These are phyloP conservation scores for Neurospora sp. DNA, from an alignment of 495 filamentous ascomycete species.

Conservation along the genomic window DNA sequence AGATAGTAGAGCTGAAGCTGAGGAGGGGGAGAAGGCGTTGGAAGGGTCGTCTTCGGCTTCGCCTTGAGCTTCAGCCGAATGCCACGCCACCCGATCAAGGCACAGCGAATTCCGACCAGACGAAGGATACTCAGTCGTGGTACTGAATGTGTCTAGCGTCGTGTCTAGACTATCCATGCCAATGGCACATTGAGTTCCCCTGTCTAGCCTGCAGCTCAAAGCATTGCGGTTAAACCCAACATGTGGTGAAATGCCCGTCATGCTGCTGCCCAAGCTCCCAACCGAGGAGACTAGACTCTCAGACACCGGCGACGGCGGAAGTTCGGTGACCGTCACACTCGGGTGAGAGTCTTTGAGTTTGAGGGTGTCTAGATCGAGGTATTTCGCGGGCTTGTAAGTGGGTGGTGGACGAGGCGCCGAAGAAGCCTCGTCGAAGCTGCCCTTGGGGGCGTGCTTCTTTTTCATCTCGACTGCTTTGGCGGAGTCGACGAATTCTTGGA, in stretches of 20 bases:
- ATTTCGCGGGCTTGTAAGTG: background rate
- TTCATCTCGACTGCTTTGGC: constrained; percentile 31
- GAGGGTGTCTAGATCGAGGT: background rate
- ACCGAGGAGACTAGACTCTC: background rate
- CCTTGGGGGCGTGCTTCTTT: constrained; percentile 18
- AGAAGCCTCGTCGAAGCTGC: constrained; percentile 8
- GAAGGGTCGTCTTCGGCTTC: background rate
- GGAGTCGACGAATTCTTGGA: constrained; percentile 34
- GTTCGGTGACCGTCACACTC: background rate
- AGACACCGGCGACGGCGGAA: background rate
- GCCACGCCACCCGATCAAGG: background rate
- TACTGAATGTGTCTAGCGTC: background rate
- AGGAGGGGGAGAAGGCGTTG: background rate
- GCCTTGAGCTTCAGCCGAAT: background rate
- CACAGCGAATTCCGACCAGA: background rate
- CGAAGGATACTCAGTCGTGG: background rate
- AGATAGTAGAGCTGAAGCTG: background rate
- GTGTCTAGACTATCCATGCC: background rate
- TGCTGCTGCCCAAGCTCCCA: fast-evolving
- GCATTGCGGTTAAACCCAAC: background rate
- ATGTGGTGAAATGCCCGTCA: background rate
- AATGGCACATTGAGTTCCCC: background rate
- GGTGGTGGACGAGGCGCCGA: background rate
- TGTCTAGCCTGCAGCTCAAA: background rate
- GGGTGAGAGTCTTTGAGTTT: background rate